Conservation (phyloP, 2,329 filamentous ascomycete species). For the Annulohypoxylon truncatum region DNA sequence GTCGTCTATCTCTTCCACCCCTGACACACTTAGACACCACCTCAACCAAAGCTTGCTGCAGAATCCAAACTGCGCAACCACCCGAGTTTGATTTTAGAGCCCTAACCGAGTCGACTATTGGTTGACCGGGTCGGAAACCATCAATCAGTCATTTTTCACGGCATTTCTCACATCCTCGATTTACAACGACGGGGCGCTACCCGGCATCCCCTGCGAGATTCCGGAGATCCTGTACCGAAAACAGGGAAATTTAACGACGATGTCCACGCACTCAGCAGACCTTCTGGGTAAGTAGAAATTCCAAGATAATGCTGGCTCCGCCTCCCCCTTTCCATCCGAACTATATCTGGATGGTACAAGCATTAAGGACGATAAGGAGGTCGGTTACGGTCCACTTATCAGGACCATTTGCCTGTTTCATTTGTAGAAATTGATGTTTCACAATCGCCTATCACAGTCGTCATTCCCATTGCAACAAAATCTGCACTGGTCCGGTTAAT, state of each 20-base stretch:
- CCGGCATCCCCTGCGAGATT: conserved; percentile 34
- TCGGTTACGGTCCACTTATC: conserved; percentile 53
- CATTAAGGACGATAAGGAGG: conserved; percentile 28
- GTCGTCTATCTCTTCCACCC: conserved; percentile 31
- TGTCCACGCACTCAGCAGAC: conserved; percentile 39
- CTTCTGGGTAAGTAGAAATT: conserved; percentile 38
- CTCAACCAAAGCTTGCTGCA: conserved; percentile 26
- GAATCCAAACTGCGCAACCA: conserved; percentile 25
- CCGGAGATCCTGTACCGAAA: conserved; percentile 33
- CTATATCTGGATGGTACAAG: conserved; percentile 14
- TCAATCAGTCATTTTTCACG: conserved; percentile 22
- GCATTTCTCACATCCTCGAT: conserved; percentile 21
- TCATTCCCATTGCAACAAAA: conserved; percentile 51
- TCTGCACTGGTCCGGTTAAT: conserved; percentile 53
- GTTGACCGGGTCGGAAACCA: conserved; percentile 18
- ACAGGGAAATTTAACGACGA: conserved; percentile 34
- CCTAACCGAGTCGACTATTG: conserved; percentile 29
- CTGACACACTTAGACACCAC: conserved; percentile 24
- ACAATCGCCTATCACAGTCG: conserved; percentile 56
- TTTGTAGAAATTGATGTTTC: conserved; percentile 61
- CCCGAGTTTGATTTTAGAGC: conserved; percentile 20
- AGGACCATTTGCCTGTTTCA: conserved; percentile 57
- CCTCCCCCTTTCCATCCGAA: conserved; percentile 29
- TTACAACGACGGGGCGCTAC: conserved; percentile 18
- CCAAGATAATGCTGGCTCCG: conserved; percentile 30